Evolutionary conservation across 208 protist species (phyloP), one percentile per base, ranked within the genome.

Genomic region (Crithidia mellificae): DNA sequence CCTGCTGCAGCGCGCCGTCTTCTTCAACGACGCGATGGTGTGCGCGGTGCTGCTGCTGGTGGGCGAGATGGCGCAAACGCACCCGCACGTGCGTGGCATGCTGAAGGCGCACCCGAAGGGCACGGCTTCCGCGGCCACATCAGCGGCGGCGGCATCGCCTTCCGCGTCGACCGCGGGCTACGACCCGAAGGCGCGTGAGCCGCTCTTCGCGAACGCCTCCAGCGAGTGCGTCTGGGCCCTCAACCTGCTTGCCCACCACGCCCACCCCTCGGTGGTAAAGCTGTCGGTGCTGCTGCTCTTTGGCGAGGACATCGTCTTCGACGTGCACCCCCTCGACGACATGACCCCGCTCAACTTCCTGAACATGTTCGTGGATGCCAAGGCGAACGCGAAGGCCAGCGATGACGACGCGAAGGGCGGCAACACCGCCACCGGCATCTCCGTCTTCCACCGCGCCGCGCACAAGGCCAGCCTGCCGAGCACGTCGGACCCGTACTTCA

Each of bases 1-100:
- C 19, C 72, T 97, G 38, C 73, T 97, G 62, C 93, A 97, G 69
- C 85, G 86, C n/a, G 74, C 83, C 34, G 44, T 95, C 52, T 94
- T 87, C 66, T 93, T 94, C 76, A 84, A 68, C 46, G 89, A 93
- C 34, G 90, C 91, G 53, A 88, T 93, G 74, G 80, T 90, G 27
- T 97, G 93, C 54, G 91, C 90, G 17, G 87, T 94, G 76, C 78
- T 97, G 46, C 73, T 97, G 51, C 72, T 96, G 14, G 87, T 96
- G 14, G 90, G 93, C 19, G 93, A 96, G 72, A 79, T 94, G 77
- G 63, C 82, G 17, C 83, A 93, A 51, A 68, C 83, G 2, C 81
- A 87, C 68, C 59, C 85, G 25, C 57, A 68, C 53, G 75, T 96
- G 38, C 82, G 87, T 19, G 53, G 57, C 19, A 47, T 72, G 68